A percentile compares a stretch with the other conserved stretches of the same genome.
Evolutionary conservation across 768 basidiomycete genomes (phyloP).

Genomic region (Kwoniella dejecticola): DNA sequence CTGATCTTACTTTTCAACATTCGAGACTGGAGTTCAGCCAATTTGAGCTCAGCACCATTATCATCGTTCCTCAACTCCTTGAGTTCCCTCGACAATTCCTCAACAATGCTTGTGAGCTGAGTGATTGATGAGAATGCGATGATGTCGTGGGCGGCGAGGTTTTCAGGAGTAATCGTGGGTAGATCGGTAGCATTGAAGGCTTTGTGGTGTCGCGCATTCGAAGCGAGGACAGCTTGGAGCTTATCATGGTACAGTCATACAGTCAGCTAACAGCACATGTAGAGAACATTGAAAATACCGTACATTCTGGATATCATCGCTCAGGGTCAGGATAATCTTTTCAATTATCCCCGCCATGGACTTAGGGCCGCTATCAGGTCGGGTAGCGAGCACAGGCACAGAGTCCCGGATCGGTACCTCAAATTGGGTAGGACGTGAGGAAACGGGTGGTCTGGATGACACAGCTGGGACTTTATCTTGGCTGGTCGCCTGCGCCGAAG

Average conservation of each 20-base stretch:
- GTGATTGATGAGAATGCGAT: conserved; percentile 61
- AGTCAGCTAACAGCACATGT: conserved; percentile 53
- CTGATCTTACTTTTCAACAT: conserved; percentile 50
- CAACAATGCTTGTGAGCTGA: conserved; percentile 58
- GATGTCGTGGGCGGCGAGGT: conserved; percentile 66
- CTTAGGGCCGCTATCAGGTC: conserved; percentile 56
- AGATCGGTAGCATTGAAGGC: conserved; percentile 26
- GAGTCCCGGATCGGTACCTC: conserved; percentile 1
- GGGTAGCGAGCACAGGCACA: not conserved
- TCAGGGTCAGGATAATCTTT: conserved; percentile 60
- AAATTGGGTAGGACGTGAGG: conserved; percentile 4
- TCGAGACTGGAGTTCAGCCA: conserved; percentile 49
- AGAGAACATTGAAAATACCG: too few relatives aligned
- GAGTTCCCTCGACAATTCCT: conserved; percentile 30
- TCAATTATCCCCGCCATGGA: conserved; percentile 72
- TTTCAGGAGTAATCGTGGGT: conserved; percentile 56
- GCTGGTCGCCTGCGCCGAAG: not conserved
- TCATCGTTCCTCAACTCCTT: conserved; percentile 23
- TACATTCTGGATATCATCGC: conserved; percentile 66
- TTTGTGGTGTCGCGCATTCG: conserved; percentile 55
- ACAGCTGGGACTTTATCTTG: not conserved
- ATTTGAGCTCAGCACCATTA: conserved; percentile 23
- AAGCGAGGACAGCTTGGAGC: conserved; percentile 60
- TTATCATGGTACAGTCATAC: conserved; percentile 40
- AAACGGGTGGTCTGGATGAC: not conserved